Evolutionary conservation across 176 grass and related monocot species (phyloP), one percentile per base, ranked within the genome.

Genomic region (Phoenix roebelenii): DNA sequence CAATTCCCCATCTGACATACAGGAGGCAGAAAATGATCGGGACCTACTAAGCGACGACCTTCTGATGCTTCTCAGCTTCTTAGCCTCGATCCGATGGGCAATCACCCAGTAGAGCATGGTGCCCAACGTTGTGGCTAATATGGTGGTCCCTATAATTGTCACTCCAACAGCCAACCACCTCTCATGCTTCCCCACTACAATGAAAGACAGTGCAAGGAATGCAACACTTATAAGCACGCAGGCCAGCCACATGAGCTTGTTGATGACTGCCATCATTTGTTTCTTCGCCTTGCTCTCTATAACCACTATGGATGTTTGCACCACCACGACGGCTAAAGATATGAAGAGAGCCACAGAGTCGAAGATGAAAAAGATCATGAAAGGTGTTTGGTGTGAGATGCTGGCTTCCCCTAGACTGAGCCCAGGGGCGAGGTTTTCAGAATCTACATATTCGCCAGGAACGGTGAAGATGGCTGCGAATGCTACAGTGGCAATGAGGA

Each of bases 161-260:
- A 98, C 64, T 2, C 63, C 85, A 10, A 92, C 67, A 50, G 93
- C 87, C 1, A 92, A 72, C 93, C 87, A 92, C 55, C 63, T 66
- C 59, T 98, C 84, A 16, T 58, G 18, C 1, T 51, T 57, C 0
- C 93, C 93, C 0, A 98, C 93, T 0, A 98, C 93, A 1, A 98
- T 81, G 72, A 98, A 92, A 25, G 78, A 80, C 6, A 89, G 84
- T 16, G 93, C 87, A 4, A 98, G 81, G 77, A 98, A 98, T 2
- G 93, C 76, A 16, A 85, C 73, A 74, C 93, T 98, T 29, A 98
- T 63, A 51, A 98, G 67, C 59, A 98, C 84, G 59, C 87, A 92
- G 0, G 93, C 93, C 17, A 89, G 65, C 93, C 93, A 98, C 93
- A 98, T 98, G 49, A 98, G 74, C 81, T 98, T 98, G 68, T 98